Conservation (phyloP, 805 yeast genomes). For the Schwanniomyces occidentalis region DNA sequence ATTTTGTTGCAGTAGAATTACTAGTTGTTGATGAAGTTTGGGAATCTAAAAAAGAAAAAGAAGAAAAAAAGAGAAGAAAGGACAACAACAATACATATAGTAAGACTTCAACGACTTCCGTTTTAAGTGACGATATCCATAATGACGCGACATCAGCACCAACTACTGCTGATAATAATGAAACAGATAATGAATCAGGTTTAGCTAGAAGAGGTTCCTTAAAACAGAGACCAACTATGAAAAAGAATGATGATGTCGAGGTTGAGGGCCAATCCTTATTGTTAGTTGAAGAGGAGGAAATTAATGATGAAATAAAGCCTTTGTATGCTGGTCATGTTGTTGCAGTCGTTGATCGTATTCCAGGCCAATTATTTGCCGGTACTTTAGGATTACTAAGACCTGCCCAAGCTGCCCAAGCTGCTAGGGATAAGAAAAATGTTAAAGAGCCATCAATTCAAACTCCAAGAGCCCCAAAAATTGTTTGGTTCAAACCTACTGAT, state of each 20-base stretch:
- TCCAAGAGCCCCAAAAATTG: constrained; percentile 80
- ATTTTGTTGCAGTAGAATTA: constrained; percentile 91
- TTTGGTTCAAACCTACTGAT: constrained; percentile 98
- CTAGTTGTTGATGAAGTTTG: constrained; percentile 96
- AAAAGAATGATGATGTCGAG: constrained; percentile 97
- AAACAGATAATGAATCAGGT: constrained; percentile 36
- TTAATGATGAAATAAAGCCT: constrained; percentile 89
- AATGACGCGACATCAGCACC: constrained; percentile 74
- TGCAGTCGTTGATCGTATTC: constrained; percentile 95
- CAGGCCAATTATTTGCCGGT: constrained; percentile 95
- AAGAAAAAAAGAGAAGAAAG: constrained; percentile 92
- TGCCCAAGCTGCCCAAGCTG: constrained; percentile 88
- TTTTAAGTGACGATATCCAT: constrained; percentile 66
- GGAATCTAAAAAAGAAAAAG: constrained; percentile 95
- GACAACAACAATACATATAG: constrained; percentile 49
- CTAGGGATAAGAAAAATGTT: constrained; percentile 52
- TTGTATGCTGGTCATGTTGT: constrained; percentile 97
- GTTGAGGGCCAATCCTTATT: constrained; percentile 96
- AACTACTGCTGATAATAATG: constrained; percentile 23
- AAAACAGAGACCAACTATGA: constrained; percentile 93
- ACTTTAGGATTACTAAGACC: constrained; percentile 93
- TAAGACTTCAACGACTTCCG: constrained; percentile 32
- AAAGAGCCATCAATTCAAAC: constrained; percentile 46
- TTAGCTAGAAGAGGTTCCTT: constrained; percentile 79
- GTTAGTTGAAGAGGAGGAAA: constrained; percentile 92